Evolutionary conservation across 306 rosid genomes (phyloP), one percentile per base, ranked within the genome.

Genomic region (Gillenia trifoliata): DNA sequence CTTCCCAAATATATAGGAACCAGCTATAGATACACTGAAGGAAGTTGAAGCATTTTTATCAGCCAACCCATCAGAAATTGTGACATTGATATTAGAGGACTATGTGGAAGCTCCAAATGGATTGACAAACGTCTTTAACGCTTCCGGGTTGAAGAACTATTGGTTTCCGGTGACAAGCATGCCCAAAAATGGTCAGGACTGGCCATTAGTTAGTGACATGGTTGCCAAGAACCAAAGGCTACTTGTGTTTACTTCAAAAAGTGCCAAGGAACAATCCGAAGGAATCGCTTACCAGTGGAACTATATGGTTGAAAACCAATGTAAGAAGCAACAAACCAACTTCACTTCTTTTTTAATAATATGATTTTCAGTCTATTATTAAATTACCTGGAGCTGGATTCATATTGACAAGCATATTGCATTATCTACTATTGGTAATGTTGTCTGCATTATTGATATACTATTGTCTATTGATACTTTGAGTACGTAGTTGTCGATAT

Each of bases 251-350:
- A 88, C 97, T 75, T 92, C 97, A 1, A 63, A 45, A 33, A 75
- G 26, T 61, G 73, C 88, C 11, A 92, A 89, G 68, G 92, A 92
- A 80, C 76, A 85, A 77, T 74, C 81, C 22, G 97, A 92, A 84
- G 96, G 96, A 63, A 89, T 92, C 73, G 96, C 97, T 22, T 89
- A 89, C 75, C 96, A 88, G 77, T 92, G 96, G 97, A 89, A 85
- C 72, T 93, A 88, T 87, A 92, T 92, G 93, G 93, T 92, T 71
- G 96, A 89, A 75, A 92, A 92, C 68, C 90, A 86, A 57, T 92
- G 97, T 92, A 86, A 82, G 86, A 31, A 80, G 17, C 38, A 10
- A 26, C 4, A 11, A 20, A 26, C 8, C 45, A 54, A 0, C 31
- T 7, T 20, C 8, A 15, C 8, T 25, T 16, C 13, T 65, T 66